A percentile compares a stretch with the other conserved stretches of the same genome.
Evolutionary conservation across 495 filamentous ascomycete genomes (phyloP).

Genomic region (Parachaetomium inaequale): DNA sequence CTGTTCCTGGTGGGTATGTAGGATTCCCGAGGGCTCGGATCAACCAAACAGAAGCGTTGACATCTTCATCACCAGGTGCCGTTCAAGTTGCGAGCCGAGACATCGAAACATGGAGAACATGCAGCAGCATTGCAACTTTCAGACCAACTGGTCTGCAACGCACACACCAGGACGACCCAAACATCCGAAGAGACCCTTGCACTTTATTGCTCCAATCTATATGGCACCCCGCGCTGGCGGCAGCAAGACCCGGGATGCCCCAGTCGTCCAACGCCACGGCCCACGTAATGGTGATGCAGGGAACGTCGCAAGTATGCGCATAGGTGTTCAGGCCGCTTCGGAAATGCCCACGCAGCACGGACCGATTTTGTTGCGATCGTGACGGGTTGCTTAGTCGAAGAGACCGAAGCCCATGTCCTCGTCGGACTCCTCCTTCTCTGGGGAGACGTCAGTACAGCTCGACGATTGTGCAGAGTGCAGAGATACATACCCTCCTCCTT

Average conservation of each 20-base stretch:
- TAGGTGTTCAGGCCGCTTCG: slow-evolving; percentile 24
- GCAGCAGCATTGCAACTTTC: background rate
- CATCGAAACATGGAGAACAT: background rate
- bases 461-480: background rate
- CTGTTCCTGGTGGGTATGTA: too few relatives aligned
- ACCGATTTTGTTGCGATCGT: slow-evolving; percentile 13
- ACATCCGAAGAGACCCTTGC: slow-evolving; percentile 28
- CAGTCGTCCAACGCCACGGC: slow-evolving; percentile 22
- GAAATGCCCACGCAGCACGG: slow-evolving; percentile 26
- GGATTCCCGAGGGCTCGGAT: too few relatives aligned
- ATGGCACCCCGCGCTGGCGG: slow-evolving; percentile 12
- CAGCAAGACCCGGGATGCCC: slow-evolving; percentile 17
- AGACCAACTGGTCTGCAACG: background rate
- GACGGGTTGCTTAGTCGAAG: slow-evolving; percentile 71
- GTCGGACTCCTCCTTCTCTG: slow-evolving; percentile 83
- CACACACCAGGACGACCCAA: background rate
- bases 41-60: too few relatives aligned
- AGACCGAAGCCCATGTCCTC: slow-evolving; percentile 99
- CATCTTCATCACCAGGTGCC: too few relatives aligned
- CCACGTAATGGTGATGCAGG: slow-evolving; percentile 14
- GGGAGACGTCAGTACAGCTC: slow-evolving; percentile 28
- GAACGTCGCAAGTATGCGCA: slow-evolving; percentile 17
- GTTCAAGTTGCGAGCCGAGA: too few relatives aligned
- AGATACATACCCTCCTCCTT: slow-evolving; percentile 63
- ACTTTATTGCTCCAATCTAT: slow-evolving; percentile 27